Evolutionary conservation across 164 flowering plant species (phyloP).

Genomic region (Tetracentron sinense): DNA sequence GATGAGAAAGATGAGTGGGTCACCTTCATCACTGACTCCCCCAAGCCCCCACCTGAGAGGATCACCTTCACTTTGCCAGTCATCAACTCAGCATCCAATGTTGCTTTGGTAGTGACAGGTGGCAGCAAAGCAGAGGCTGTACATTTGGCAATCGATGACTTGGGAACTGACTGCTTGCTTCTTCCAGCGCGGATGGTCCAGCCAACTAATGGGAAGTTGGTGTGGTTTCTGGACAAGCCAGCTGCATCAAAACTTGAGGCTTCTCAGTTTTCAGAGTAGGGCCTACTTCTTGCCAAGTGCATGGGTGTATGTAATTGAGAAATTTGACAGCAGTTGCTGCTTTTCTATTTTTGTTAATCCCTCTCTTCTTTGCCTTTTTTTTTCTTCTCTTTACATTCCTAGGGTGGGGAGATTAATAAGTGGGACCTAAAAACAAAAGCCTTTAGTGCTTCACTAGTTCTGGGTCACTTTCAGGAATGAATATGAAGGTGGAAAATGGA

Average conservation of each 20-base stretch:
- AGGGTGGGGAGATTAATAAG: constrained; percentile 20
- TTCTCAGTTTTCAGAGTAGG: constrained; percentile 26
- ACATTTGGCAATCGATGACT: constrained; percentile 40
- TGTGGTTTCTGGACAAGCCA: constrained; percentile 68
- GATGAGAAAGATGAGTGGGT: constrained; percentile 63
- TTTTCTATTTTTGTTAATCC: constrained; percentile 2
- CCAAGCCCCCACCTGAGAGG: constrained; percentile 75
- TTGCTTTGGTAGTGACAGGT: constrained; percentile 64
- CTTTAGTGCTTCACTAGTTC: too few species aligned
- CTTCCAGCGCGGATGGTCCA: constrained; percentile 60
- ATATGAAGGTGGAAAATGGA: too few species aligned
- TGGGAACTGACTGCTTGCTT: constrained; percentile 26
- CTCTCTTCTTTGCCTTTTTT: constrained; percentile 8
- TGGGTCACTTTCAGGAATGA: too few species aligned
- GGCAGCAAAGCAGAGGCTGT: constrained; percentile 54
- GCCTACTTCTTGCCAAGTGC: constrained; percentile 7
- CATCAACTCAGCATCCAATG: constrained; percentile 73
- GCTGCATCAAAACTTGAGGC: constrained; percentile 59
- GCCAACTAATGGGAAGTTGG: constrained; percentile 55
- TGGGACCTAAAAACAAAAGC: constrained; percentile 7
- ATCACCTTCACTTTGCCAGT: constrained; percentile 83
- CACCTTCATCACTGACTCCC: constrained; percentile 69
- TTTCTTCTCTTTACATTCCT: too few species aligned
- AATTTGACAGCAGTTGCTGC: constrained; percentile 9
- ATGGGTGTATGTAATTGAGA: constrained; percentile 28